Conservation (phyloP, 768 basidiomycete genomes). For the Tricholoma saponaceum region DNA sequence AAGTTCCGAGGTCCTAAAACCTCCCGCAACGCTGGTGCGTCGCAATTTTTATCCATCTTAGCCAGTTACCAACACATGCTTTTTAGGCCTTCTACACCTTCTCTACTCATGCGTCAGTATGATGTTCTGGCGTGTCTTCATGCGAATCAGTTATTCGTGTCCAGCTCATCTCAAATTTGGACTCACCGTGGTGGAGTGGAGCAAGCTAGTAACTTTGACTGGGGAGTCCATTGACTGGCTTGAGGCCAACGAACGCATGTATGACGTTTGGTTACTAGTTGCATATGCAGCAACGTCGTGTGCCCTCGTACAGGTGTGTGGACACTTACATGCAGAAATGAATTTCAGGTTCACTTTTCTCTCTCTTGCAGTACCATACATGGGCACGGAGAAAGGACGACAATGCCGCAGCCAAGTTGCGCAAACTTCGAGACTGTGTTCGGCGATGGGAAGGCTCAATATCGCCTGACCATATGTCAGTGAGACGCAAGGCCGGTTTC, state of each 20-base stretch:
- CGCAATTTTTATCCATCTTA: not conserved
- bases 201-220: constrained; percentile 63
- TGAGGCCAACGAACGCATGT: constrained; percentile 69
- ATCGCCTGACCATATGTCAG: constrained; percentile 92
- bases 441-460: constrained; percentile 84
- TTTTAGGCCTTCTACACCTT: constrained; percentile 78
- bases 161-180: constrained; percentile 88
- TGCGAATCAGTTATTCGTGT: constrained; percentile 93
- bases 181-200: constrained; percentile 79
- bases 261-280: constrained; percentile 85
- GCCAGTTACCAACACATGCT: not conserved
- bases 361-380: constrained; percentile 73
- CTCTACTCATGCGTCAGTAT: constrained; percentile 88
- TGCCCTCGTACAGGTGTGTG: constrained; percentile 81
- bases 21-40: constrained; percentile 62
- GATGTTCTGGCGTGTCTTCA: constrained; percentile 98
- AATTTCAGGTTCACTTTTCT: constrained; percentile 1
- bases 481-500: constrained; percentile 74
- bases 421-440: constrained; percentile 79
- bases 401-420: constrained; percentile 69
- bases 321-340: not conserved
- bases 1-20: constrained; percentile 72
- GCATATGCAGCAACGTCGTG: constrained; percentile 87
- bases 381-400: constrained; percentile 82
- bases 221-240: constrained; percentile 89